Evolutionary conservation across 2,329 filamentous ascomycete genomes (phyloP).

Genomic region (Ophiostoma sp.): DNA sequence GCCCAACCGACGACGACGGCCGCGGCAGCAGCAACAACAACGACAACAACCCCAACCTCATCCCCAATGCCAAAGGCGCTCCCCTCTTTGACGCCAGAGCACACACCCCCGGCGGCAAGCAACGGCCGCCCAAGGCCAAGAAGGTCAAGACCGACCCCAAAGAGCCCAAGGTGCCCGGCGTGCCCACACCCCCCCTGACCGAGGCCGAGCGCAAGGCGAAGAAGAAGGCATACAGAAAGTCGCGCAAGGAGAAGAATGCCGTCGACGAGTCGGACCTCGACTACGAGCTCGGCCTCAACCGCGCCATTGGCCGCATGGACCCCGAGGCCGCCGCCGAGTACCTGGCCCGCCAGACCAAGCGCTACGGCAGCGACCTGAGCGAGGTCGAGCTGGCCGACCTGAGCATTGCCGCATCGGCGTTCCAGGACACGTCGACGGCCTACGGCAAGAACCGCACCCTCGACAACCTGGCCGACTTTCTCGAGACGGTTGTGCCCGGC

Average conservation of each 20-base stretch:
- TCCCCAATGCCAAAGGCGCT: conserved; percentile 18
- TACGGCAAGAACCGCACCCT: conserved; percentile 54
- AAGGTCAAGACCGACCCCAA: conserved; percentile 26
- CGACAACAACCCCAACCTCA: background rate
- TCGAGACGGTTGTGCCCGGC: conserved; percentile 61
- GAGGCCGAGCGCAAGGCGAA: conserved; percentile 22
- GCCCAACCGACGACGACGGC: conserved; percentile 16
- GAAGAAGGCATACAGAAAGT: conserved; percentile 21
- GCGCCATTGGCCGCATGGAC: conserved; percentile 76
- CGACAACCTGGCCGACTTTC: conserved; percentile 70
- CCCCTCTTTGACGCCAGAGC: conserved; percentile 7
- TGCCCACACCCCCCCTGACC: conserved; percentile 14
- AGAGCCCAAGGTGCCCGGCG: background rate
- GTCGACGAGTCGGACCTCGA: conserved; percentile 54
- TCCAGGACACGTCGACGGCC: conserved; percentile 72
- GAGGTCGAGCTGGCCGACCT: conserved; percentile 78
- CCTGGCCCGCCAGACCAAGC: conserved; percentile 69
- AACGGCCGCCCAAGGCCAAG: conserved; percentile 16
- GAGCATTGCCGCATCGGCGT: conserved; percentile 61
- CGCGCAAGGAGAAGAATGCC: conserved; percentile 26
- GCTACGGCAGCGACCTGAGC: conserved; percentile 76
- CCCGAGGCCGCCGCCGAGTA: conserved; percentile 78
- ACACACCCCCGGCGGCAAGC: conserved; percentile 5
- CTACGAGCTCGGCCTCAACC: conserved; percentile 70
- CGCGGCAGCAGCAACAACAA: background rate